Base-by-base conservation (phyloP, 345 rosid species). In the Streptanthus diversifolius region DNA sequence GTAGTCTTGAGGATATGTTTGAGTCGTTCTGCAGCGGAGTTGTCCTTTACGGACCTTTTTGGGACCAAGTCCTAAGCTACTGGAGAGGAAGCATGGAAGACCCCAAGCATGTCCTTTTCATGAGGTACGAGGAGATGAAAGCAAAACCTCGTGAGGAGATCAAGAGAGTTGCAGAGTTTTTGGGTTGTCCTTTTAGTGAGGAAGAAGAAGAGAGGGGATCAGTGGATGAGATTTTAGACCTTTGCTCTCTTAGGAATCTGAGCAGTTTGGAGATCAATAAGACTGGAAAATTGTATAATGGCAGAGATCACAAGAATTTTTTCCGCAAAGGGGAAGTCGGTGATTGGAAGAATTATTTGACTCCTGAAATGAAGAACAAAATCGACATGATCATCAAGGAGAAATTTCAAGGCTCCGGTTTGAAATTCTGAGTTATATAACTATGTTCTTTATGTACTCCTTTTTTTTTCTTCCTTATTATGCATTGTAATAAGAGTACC, bases 31-130 rank as follows among this genome's bases (percentile, higher is more conserved):
- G 79, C 45, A 67, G 69, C 10, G 89, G 89, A 2, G 78, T 70
- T 72, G 37, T 64, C 18, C 13, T 63, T 30, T 77, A 7, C 2
- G 89, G 91, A 5, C 85, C 89, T 0, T 82, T 67, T 14, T 87
- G 89, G 87, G 91, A 85, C 8, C 88, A 85, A 6, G 79, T 80
- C 2, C 57, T 83, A 37, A 74, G 75, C 8, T 87, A 81, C 11
- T 83, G 88, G 88, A 77, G 55, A 68, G 82, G 48, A 4, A 83
- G 87, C 63, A 63, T 82, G 72, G 86, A 87, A 47, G 45, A 53
- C 0, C 81, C 87, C 1, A 48, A 40, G 1, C 30, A 29, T 29
- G 30, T 29, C 5, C 5, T 29, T 3, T 29, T 29, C 5, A 3
- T 29, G 30, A 29, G 5, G 30, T 29, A 29, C 30, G 30, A 29